Conservation (phyloP, 2,329 filamentous ascomycete species). For the Fusarium nematophilum region DNA sequence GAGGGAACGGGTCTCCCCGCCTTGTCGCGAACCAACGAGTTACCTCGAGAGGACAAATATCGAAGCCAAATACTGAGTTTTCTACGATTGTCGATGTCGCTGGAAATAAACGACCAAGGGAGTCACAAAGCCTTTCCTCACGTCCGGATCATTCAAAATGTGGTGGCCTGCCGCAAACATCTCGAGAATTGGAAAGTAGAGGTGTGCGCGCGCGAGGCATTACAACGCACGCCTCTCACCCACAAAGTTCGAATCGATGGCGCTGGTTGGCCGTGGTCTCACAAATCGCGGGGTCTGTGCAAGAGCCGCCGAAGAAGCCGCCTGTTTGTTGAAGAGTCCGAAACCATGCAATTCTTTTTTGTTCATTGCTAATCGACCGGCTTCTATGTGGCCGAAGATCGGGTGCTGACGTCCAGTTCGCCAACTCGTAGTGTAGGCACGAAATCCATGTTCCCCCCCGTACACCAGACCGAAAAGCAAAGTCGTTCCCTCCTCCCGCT, state of each 20-base stretch:
- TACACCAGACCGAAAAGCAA: constrained; percentile 62
- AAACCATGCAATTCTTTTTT: constrained; percentile 53
- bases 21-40: not conserved
- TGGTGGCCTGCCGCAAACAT: not conserved
- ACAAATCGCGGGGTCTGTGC: constrained; percentile 7
- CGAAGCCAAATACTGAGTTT: not conserved
- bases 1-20: not conserved
- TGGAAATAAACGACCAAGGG: not conserved
- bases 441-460: constrained; percentile 56
- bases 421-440: constrained; percentile 57
- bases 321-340: constrained; percentile 42
- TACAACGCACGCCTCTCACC: not conserved
- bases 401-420: constrained; percentile 55
- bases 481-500: constrained; percentile 51
- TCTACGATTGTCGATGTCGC: constrained; percentile 7
- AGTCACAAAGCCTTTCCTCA: not conserved
- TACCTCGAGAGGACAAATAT: not conserved
- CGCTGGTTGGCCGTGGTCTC: constrained; percentile 23
- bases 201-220: not conserved
- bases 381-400: constrained; percentile 54
- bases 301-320: constrained; percentile 5
- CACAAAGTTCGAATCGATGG: constrained; percentile 1
- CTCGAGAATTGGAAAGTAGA: not conserved
- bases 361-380: constrained; percentile 59
- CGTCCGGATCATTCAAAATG: not conserved